Evolutionary conservation across 495 filamentous ascomycete genomes (phyloP).

Genomic region (Daldinia caldariorum): DNA sequence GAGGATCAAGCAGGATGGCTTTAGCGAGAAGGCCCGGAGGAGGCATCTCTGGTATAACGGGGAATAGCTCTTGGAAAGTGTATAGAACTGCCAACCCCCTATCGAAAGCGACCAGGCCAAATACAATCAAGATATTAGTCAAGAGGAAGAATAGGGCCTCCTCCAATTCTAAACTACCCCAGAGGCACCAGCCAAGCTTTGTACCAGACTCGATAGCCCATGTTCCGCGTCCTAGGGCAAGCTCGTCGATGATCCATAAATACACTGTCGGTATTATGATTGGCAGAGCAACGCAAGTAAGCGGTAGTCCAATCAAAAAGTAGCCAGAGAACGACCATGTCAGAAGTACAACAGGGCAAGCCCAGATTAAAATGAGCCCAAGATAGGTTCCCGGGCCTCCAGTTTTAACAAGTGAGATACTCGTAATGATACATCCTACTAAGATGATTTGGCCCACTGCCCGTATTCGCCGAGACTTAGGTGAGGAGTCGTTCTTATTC

Average conservation of each 20-base stretch:
- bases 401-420: constrained; percentile 52
- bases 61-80: constrained; percentile 63
- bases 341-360: constrained; percentile 66
- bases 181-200: constrained; percentile 66
- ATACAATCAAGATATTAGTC: constrained; percentile 71
- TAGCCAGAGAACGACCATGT: constrained; percentile 70
- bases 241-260: constrained; percentile 72
- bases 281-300: constrained; percentile 60
- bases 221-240: constrained; percentile 68
- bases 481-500: constrained; percentile 42
- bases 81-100: constrained; percentile 67
- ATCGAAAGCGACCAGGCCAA: constrained; percentile 72
- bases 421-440: constrained; percentile 48
- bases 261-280: constrained; percentile 70
- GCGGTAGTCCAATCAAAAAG: constrained; percentile 66
- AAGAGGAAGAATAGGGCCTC: constrained; percentile 74
- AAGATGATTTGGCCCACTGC: constrained; percentile 56
- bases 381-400: constrained; percentile 66
- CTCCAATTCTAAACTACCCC: constrained; percentile 72
- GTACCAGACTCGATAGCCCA: constrained; percentile 72
- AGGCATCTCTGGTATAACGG: constrained; percentile 51
- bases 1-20: constrained; percentile 56
- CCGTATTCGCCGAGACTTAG: constrained; percentile 19
- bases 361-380: constrained; percentile 74
- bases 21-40: constrained; percentile 57